phyloP scores from a whole-genome alignment of 1,284 basidiomycete species.

The Trichosporon ovoides region DNA sequence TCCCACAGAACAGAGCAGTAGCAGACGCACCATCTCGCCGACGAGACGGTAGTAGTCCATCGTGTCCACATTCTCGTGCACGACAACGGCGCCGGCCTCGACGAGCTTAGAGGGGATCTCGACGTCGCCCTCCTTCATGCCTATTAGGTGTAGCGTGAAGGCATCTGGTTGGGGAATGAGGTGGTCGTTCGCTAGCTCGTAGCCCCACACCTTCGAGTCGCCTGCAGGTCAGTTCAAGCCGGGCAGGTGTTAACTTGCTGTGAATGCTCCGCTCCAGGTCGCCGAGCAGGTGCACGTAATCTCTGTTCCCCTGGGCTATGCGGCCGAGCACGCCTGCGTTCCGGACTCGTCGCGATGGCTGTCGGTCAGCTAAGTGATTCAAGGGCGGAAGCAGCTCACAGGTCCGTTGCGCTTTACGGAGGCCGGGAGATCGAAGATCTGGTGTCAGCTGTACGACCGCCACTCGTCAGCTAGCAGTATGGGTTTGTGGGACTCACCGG shows the following conservation, averaged over 20 bases:
- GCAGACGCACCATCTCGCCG: not conserved
- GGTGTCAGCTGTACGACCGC: not conserved
- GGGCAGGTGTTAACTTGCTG: not conserved
- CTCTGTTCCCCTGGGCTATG: not conserved
- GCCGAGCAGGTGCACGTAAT: not conserved
- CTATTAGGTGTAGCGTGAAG: not conserved
- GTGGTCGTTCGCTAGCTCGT: not conserved
- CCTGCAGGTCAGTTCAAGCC: not conserved
- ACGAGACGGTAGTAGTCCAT: not conserved
- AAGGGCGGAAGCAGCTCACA: too few species aligned
- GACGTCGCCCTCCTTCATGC: not conserved
- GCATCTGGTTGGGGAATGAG: not conserved
- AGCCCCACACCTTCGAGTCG: not conserved
- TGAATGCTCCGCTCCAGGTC: not conserved
- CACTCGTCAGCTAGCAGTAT: too few species aligned
- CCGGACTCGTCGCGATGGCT: not conserved
- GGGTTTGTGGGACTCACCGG: not conserved
- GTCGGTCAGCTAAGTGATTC: not conserved
- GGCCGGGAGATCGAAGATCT: not conserved
- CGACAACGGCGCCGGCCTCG: not conserved
- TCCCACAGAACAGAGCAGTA: not conserved
- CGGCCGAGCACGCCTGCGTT: not conserved
- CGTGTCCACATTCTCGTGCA: not conserved
- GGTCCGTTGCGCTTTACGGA: too few species aligned
- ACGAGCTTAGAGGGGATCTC: not conserved